Evolutionary conservation across 1,284 basidiomycete genomes (phyloP).

Genomic region (Austropuccinia psidii): DNA sequence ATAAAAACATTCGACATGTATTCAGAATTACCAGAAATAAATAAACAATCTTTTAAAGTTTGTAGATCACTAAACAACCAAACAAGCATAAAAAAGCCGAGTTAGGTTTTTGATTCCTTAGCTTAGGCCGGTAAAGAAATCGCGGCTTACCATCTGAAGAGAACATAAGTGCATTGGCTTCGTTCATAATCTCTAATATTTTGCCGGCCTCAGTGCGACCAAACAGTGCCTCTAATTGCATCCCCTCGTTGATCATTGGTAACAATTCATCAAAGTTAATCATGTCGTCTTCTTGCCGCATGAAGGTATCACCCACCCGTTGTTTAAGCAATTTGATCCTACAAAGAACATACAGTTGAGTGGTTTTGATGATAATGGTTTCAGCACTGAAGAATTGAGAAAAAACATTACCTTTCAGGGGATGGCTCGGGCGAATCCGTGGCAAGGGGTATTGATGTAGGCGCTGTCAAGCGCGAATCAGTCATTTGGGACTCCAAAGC

Average conservation of each 20-base stretch:
- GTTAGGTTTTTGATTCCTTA: background rate
- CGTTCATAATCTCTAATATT: slow-evolving; percentile 58
- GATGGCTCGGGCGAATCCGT: background rate
- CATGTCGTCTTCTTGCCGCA: slow-evolving; percentile 58
- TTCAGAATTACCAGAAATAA: too few relatives aligned
- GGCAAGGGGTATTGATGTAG: background rate
- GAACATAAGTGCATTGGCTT: slow-evolving; percentile 78
- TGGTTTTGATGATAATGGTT: slow-evolving; percentile 1
- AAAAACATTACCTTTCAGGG: slow-evolving; percentile 15
- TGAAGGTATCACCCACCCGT: slow-evolving; percentile 63
- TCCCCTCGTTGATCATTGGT: slow-evolving; percentile 68
- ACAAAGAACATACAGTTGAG: slow-evolving; percentile 6
- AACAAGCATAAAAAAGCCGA: background rate
- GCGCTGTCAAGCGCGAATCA: background rate
- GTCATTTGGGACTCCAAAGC: slow-evolving; percentile 14
- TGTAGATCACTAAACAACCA: background rate
- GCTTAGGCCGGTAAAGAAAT: background rate
- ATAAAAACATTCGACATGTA: too few relatives aligned
- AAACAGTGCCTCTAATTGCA: slow-evolving; percentile 63
- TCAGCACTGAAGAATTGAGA: background rate
- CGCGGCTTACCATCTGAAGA: slow-evolving; percentile 56
- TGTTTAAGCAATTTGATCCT: slow-evolving; percentile 70
- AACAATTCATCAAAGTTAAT: slow-evolving; percentile 65
- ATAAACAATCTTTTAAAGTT: too few relatives aligned
- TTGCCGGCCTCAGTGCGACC: slow-evolving; percentile 68